Percentiles rank a stretch among this genome's conserved stretches.
These are phyloP conservation scores for Fonsecaea monophora DNA, from an alignment of 2,329 filamentous ascomycete species.

Conservation along the genomic window DNA sequence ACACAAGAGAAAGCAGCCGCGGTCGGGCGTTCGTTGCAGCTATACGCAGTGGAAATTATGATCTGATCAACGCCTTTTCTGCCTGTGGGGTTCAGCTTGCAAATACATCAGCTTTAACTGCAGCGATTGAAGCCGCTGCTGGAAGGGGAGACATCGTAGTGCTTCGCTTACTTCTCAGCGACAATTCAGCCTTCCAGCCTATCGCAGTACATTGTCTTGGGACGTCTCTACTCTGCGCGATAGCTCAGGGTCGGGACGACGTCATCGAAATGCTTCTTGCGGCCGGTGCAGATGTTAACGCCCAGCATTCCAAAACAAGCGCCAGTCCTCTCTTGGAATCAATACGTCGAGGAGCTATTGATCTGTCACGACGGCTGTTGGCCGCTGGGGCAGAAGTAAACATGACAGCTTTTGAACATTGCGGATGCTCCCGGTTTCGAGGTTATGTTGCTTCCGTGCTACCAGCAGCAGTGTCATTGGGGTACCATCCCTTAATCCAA, in stretches of 20 bases:
- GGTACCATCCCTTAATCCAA: neutral
- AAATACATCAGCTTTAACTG: neutral
- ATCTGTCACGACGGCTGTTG: neutral
- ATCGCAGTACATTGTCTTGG: neutral
- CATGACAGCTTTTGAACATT: neutral
- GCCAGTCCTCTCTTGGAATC: neutral
- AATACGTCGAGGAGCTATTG: neutral
- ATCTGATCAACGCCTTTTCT: neutral
- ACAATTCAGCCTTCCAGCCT: neutral
- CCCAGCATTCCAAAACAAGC: neutral
- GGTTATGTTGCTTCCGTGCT: neutral
- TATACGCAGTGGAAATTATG: neutral
- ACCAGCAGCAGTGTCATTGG: neutral
- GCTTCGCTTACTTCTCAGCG: neutral
- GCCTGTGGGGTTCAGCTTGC: neutral
- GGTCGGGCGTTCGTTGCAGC: neutral
- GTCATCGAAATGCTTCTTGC: neutral
- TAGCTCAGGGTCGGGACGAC: neutral
- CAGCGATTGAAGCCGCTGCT: neutral
- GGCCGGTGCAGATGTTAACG: neutral
- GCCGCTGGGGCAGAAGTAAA: neutral
- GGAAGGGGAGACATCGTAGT: neutral
- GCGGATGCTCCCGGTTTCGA: too few relatives aligned
- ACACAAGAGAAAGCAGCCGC: neutral
- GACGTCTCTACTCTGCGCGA: neutral